A percentile compares a stretch with the other conserved stretches of the same genome.
Conservation (phyloP, 805 yeast genomes). For the Metschnikowia arizonensis region DNA sequence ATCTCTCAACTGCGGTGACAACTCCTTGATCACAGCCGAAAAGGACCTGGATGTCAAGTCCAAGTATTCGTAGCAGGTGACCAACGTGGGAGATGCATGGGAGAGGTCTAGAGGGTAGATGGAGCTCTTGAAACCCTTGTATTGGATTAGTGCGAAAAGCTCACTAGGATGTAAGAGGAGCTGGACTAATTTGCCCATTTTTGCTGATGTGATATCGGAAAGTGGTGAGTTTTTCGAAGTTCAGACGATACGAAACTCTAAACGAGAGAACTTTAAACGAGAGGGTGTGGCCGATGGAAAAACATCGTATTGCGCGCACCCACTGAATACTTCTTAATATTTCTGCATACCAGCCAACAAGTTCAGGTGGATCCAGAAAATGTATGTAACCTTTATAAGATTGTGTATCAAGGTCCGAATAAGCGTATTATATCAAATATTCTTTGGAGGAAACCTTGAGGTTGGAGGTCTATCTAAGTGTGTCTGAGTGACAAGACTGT, state of each 20-base stretch:
- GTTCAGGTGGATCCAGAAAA: no score
- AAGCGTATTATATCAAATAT: no score
- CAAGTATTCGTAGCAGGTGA: slow-evolving; percentile 65
- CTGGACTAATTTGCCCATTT: slow-evolving; percentile 59
- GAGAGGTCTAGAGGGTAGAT: slow-evolving; percentile 46
- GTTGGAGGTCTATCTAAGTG: no score
- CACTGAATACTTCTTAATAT: neutral
- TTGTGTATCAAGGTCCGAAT: no score
- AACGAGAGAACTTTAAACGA: neutral
- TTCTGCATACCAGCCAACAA: no score
- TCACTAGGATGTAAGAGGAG: slow-evolving; percentile 69
- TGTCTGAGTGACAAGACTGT: no score
- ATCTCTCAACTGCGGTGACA: slow-evolving; percentile 83
- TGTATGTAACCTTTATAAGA: no score
- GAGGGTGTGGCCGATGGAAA: neutral
- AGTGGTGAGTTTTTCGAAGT: neutral
- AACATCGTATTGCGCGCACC: slow-evolving; percentile 4
- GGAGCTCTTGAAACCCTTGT: slow-evolving; percentile 50
- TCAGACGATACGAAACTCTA: neutral
- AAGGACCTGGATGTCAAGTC: slow-evolving; percentile 80
- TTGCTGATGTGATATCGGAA: neutral
- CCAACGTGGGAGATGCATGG: slow-evolving; percentile 29
- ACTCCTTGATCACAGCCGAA: slow-evolving; percentile 87
- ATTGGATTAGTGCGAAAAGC: slow-evolving; percentile 61
- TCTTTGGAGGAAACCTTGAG: no score